phyloP scores from a whole-genome alignment of 192 early-diverging fungal genomes.

The Podila verticillata region DNA sequence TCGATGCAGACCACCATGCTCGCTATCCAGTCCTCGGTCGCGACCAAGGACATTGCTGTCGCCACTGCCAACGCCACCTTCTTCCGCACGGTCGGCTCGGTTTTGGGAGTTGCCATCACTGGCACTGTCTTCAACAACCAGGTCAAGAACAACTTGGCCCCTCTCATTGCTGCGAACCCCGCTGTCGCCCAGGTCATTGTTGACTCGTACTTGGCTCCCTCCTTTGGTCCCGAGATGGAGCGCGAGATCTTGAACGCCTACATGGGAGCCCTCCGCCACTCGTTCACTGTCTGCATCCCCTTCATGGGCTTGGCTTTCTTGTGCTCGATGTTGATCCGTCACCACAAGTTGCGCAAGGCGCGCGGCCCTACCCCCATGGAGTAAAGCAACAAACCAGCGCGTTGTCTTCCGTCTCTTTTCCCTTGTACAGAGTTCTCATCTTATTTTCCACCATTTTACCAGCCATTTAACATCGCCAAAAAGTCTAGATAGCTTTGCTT shows the following conservation, averaged over 20 bases:
- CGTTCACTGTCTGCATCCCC: constrained; percentile 61
- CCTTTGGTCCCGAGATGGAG: constrained; percentile 44
- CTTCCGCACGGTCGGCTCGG: constrained; percentile 56
- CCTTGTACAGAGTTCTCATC: too few relatives aligned
- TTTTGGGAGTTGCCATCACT: constrained; percentile 54
- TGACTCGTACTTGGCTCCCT: constrained; percentile 45
- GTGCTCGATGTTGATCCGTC: constrained; percentile 49
- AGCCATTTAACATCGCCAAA: too few relatives aligned
- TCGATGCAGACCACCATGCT: constrained; percentile 76
- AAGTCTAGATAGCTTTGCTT: too few relatives aligned
- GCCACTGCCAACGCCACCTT: constrained; percentile 73
- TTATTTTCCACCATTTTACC: too few relatives aligned
- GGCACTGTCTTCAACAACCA: constrained; percentile 52
- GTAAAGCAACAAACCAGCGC: too few relatives aligned
- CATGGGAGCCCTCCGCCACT: constrained; percentile 55
- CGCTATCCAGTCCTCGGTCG: constrained; percentile 74
- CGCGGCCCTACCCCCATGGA: too few relatives aligned
- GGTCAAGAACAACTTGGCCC: constrained; percentile 35
- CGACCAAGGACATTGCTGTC: constrained; percentile 66
- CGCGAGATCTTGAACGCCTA: constrained; percentile 56
- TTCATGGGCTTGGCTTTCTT: constrained; percentile 59
- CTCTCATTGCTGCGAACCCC: constrained; percentile 6
- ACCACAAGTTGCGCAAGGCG: constrained; percentile 31
- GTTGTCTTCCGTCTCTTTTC: too few relatives aligned
- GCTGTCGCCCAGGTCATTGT: constrained; percentile 8